These are phyloP conservation scores for Trichophyton mentagrophytes DNA, from an alignment of 2,329 filamentous ascomycete genomes.

Conservation along the genomic window DNA sequence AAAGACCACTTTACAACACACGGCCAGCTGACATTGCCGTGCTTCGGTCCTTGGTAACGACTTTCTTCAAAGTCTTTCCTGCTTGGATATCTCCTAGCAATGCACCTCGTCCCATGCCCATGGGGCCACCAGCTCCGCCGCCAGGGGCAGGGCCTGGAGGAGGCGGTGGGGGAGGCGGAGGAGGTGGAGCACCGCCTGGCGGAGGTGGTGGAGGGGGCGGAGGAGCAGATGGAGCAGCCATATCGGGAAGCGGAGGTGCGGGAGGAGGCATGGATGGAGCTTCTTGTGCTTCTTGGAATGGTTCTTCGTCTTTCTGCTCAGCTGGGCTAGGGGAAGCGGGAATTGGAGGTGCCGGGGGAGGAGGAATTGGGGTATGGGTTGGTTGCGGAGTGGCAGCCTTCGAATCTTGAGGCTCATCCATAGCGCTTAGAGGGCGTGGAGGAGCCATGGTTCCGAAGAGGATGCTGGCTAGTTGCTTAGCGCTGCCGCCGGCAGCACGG, in stretches of 20 bases:
- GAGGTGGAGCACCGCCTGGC: slow-evolving; percentile 24
- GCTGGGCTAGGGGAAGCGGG: slow-evolving; percentile 26
- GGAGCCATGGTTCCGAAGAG: slow-evolving; percentile 96
- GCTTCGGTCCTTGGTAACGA: slow-evolving; percentile 79
- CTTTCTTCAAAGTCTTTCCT: slow-evolving; percentile 71
- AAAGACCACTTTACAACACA: slow-evolving; percentile 39
- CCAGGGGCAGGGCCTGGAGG: slow-evolving; percentile 13
- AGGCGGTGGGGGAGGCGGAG: slow-evolving; percentile 20
- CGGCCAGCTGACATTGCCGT: slow-evolving; percentile 58
- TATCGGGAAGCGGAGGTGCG: slow-evolving; percentile 16
- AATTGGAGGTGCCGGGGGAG: slow-evolving; percentile 26
- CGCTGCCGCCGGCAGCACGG: slow-evolving; percentile 64
- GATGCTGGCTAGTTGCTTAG: slow-evolving; percentile 85
- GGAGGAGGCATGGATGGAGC: slow-evolving; percentile 22
- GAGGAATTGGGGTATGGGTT: slow-evolving; percentile 22
- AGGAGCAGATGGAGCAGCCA: slow-evolving; percentile 16
- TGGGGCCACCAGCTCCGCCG: background rate
- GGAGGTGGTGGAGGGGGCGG: slow-evolving; percentile 30
- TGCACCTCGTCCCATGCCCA: slow-evolving; percentile 37
- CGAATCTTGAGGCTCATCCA: slow-evolving; percentile 48
- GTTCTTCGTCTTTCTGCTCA: slow-evolving; percentile 19
- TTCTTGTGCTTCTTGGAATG: slow-evolving; percentile 12
- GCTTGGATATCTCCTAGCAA: slow-evolving; percentile 73
- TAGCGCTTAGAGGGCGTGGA: slow-evolving; percentile 72
- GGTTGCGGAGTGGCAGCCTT: slow-evolving; percentile 36